phyloP scores from a whole-genome alignment of 2,329 filamentous ascomycete genomes.

The Diaporthe citrichinensis region DNA sequence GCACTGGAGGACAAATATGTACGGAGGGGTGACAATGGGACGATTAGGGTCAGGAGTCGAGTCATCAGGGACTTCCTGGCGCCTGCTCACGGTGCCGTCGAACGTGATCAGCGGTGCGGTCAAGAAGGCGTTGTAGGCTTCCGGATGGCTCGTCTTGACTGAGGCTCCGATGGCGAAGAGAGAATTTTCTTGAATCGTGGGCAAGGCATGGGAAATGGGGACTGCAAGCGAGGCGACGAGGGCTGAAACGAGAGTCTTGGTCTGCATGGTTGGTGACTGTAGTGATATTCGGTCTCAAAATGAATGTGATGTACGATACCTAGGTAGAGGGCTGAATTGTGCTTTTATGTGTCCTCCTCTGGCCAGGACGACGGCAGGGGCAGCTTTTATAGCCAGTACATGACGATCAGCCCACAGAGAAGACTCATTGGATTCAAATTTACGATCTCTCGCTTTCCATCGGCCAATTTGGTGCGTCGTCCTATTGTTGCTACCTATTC shows the following conservation, averaged over 20 bases:
- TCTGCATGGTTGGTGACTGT: neutral
- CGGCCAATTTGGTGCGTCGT: neutral
- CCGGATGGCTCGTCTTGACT: constrained; percentile 1
- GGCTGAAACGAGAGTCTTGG: neutral
- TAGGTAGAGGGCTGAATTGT: too few relatives aligned
- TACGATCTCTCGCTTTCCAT: neutral
- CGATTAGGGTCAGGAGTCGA: neutral
- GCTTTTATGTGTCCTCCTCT: rapidly evolving
- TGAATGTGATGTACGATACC: neutral
- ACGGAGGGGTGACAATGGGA: neutral
- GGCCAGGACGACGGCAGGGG: neutral
- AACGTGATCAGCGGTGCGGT: constrained; percentile 1
- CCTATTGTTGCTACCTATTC: neutral
- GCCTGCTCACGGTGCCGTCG: neutral
- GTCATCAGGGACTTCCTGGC: neutral
- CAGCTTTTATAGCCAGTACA: neutral
- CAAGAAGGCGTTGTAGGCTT: constrained; percentile 1
- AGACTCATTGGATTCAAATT: neutral
- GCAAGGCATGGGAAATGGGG: neutral
- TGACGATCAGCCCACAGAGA: neutral
- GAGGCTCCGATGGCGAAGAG: neutral
- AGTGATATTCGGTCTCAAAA: neutral
- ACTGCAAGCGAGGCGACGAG: neutral
- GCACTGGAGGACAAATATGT: constrained; percentile 8
- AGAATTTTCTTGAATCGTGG: constrained; percentile 1